Base-by-base conservation (phyloP, 208 protist genomes). In the Wallacemonas collosoma region DNA sequence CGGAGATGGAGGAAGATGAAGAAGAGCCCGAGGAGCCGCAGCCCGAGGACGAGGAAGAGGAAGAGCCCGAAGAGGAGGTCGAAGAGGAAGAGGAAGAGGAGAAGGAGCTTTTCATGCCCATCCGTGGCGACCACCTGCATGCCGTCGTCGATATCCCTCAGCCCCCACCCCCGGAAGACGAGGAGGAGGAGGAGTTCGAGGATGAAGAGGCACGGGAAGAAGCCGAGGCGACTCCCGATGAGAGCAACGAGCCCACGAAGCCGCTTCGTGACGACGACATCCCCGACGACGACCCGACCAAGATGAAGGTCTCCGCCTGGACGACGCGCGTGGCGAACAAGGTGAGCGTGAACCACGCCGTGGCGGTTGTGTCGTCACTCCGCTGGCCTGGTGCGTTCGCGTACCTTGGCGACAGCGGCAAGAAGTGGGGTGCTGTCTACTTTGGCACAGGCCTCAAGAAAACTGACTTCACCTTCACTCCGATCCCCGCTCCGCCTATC, bases 361-460 rank as follows among this genome's bases (percentile, higher is more conserved):
- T 98, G 2, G 89, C 90, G 11, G 82, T 95, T 38, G 85, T 98
- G 43, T 64, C 84, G 40, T 98, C 94, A 14, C 79, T 98, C 11
- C 83, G 87, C 39, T 98, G 94, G 94, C 94, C 94, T 38, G 94
- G 94, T 56, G 90, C 91, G 26, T 68, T 92, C 35, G 91, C 91
- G 8, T 98, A 91, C 72, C 80, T 76, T 1, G 88, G 86, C n/a
- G 83, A 91, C 44, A 81, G 84, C 39, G 92, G 91, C 51, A 90
- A 89, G 69, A 71, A 71, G 62, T 97, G 87, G 86, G 90, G 89
- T 36, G 90, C 81, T 64, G 90, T 91, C 3, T 98, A 98, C 79
- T 95, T 98, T 79, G 94, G 94, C 15, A 91, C 87, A 62, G 94
- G 94, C 41, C 68, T 97, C 40, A 95, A 97, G 79, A 90, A 92